Conservation (phyloP, 2,329 filamentous ascomycete species). For the Colletotrichum liriopes region DNA sequence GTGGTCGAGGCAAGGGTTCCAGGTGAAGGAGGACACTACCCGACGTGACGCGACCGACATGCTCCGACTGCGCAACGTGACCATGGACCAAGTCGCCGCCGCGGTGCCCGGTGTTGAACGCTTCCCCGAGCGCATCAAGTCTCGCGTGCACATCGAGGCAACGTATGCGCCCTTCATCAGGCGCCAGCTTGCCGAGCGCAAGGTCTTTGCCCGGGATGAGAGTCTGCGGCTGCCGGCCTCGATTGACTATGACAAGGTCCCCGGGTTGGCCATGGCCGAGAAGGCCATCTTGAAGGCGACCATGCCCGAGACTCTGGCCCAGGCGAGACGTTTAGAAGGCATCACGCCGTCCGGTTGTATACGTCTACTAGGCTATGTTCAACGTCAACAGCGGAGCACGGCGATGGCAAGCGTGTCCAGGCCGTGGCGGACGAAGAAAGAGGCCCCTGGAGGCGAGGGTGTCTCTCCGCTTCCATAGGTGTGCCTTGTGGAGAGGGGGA, state of each 20-base stretch:
- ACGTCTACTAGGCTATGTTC: slow-evolving; percentile 75
- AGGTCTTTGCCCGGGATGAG: slow-evolving; percentile 83
- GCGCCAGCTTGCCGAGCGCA: slow-evolving; percentile 77
- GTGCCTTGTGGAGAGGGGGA: neutral
- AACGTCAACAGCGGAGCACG: slow-evolving; percentile 46
- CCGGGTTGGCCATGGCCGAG: slow-evolving; percentile 86
- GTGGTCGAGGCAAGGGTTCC: slow-evolving; percentile 82
- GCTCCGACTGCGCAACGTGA: slow-evolving; percentile 76
- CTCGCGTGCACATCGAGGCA: slow-evolving; percentile 85
- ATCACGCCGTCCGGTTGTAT: slow-evolving; percentile 74
- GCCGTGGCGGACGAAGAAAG: neutral
- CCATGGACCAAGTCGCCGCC: slow-evolving; percentile 69
- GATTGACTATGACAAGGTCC: slow-evolving; percentile 82
- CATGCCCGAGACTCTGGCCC: slow-evolving; percentile 87
- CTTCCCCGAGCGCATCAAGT: slow-evolving; percentile 73
- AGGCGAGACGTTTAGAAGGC: slow-evolving; percentile 90
- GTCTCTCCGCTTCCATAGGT: neutral
- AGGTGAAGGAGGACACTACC: slow-evolving; percentile 75
- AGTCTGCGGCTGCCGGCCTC: slow-evolving; percentile 78
- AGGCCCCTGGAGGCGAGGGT: neutral
- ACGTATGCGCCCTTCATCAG: slow-evolving; percentile 89
- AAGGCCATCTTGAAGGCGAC: slow-evolving; percentile 78
- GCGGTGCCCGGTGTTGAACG: slow-evolving; percentile 70
- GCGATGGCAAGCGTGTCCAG: slow-evolving; percentile 7
- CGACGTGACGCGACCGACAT: slow-evolving; percentile 85